Conservation (phyloP, 306 rosid species). For the Cicer pinnatifidum region DNA sequence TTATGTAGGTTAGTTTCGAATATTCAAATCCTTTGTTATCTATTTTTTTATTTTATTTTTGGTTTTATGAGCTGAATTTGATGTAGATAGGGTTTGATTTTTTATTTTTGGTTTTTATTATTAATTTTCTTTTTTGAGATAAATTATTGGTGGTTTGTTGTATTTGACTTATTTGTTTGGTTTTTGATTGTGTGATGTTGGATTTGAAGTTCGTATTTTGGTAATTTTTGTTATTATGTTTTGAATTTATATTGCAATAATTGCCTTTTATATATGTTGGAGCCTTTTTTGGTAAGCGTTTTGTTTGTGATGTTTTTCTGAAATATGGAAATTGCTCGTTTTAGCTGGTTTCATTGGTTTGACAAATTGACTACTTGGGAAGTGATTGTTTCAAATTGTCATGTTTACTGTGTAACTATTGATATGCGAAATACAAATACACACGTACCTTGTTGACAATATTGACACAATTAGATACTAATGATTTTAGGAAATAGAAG, state of each 20-base stretch:
- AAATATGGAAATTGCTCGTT: constrained; percentile 6
- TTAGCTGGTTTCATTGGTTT: not conserved
- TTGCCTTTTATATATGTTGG: not conserved
- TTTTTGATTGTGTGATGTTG: constrained; percentile 10
- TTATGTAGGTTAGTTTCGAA: constrained; percentile 77
- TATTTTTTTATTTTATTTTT: not conserved
- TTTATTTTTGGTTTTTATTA: constrained; percentile 7
- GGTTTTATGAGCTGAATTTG: not conserved
- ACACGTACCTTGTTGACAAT: too few relatives aligned
- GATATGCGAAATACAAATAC: too few relatives aligned
- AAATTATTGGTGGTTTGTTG: not conserved
- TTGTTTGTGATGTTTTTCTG: not conserved
- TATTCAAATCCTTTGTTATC: not conserved
- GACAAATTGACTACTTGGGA: constrained; percentile 9
- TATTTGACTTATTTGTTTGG: constrained; percentile 2
- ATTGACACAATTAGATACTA: too few relatives aligned
- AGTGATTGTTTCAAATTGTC: not conserved
- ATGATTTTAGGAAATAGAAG: too few relatives aligned
- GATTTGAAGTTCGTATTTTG: constrained; percentile 8
- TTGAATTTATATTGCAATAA: not conserved
- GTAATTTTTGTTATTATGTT: not conserved
- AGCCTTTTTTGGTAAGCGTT: constrained; percentile 10
- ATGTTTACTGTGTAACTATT: constrained; percentile 8
- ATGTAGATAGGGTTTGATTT: constrained; percentile 9
- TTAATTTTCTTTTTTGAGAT: not conserved